These are phyloP conservation scores for Ehretia macrophylla DNA, from an alignment of 257 asterid genomes.

Conservation along the genomic window DNA sequence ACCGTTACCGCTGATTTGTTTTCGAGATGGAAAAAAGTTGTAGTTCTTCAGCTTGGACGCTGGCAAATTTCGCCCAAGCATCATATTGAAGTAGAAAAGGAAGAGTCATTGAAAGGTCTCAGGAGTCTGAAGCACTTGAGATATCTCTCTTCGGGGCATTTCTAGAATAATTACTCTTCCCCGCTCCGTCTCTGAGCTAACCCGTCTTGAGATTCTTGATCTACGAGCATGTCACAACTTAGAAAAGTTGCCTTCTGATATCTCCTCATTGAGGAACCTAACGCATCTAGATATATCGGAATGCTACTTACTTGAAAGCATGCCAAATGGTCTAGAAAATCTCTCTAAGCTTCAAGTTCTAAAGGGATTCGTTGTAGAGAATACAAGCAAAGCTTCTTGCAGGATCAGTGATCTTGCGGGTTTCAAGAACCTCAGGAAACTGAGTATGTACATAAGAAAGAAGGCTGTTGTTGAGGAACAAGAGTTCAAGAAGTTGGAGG, in stretches of 20 bases:
- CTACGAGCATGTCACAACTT: slow-evolving; percentile 4
- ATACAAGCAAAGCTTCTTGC: background rate
- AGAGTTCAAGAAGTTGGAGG: background rate
- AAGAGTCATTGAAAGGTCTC: slow-evolving; percentile 8
- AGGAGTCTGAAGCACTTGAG: background rate
- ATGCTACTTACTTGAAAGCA: slow-evolving; percentile 5
- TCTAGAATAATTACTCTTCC: slow-evolving; percentile 7
- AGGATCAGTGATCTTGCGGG: background rate
- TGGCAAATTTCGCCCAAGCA: slow-evolving; percentile 3
- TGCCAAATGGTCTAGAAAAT: slow-evolving; percentile 11
- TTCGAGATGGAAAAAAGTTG: background rate
- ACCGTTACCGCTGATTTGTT: background rate
- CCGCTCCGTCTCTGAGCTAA: background rate
- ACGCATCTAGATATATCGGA: slow-evolving; percentile 11
- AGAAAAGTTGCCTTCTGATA: slow-evolving; percentile 4
- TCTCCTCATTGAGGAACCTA: slow-evolving; percentile 1
- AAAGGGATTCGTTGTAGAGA: background rate
- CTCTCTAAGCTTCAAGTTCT: slow-evolving; percentile 9
- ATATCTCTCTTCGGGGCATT: slow-evolving; percentile 8
- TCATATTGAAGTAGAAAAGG: slow-evolving; percentile 11
- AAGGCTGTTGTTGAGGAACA: background rate
- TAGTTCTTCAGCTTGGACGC: slow-evolving; percentile 7
- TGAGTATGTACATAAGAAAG: background rate
- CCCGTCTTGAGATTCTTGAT: slow-evolving; percentile 12
- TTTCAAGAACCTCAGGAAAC: background rate